Base-by-base conservation (phyloP, 129 eudicot species). In the Saposhnikovia divaricata region DNA sequence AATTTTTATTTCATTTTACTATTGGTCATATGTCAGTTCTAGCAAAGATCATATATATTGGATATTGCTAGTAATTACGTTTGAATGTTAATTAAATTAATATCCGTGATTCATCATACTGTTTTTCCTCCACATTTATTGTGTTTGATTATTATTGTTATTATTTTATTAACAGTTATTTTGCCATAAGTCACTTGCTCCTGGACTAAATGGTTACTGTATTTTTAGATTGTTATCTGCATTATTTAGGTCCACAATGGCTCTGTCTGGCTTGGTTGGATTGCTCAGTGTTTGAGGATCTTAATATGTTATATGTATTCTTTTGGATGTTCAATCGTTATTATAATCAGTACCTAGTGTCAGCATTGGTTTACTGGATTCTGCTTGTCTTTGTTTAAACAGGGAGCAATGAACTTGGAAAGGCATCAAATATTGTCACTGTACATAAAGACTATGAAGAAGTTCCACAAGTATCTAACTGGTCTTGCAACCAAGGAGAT, bases 391-490 rank as follows among this genome's bases (percentile, higher is more conserved):
- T 27, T 44, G 72, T 83, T 69, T 45, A 82, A 76, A 76, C 88
- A 96, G 99, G 82, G 80, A 27, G 91, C 85, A 78, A 89, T 96
- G 93, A 87, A 92, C 61, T 55, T 90, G 88, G 99, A 92, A 79
- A 81, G 92, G 66, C 89, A 89, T 79, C 97, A 88, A 81, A 85
- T 96, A 84, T 12, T 91, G 82, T 80, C 96, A 43, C 68, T 87
- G 38, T 92, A 82, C 84, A 85, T 82, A 77, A 96, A 96, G 86
- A 86, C 85, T 71, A 89, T 96, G 99, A 96, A 78, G 82, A 92
- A 91, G 83, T 83, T 96, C 71, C 83, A 89, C 84, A 96, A 90
- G 77, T 89, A 86, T 84, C 80, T 96, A 50, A 83, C 84, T 40
- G 81, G 85, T 28, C 77, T 89, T 57, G 86, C 87, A 40, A 77